Base-by-base conservation (phyloP, 805 yeast genomes). In the Tetrapisispora namnaoensis region DNA sequence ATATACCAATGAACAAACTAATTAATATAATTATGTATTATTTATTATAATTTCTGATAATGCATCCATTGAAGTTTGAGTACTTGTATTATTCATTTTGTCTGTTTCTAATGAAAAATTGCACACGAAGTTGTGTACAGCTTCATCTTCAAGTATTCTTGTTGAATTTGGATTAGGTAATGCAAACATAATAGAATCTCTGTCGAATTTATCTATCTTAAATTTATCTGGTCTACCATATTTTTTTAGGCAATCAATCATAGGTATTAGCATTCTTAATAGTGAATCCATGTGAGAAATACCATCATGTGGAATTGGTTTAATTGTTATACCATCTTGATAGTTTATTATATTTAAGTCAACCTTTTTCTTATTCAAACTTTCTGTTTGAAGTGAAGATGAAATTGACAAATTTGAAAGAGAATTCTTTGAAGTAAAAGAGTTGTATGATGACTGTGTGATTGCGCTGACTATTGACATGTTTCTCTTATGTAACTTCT, bases 211-310 rank as follows among this genome's bases (percentile, higher is more conserved):
- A 48, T 75, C 73, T 30, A 82, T 74, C 45, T 69, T 69, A 58
- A 84, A 76, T 51, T 71, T 78, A 27, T 68, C 66, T 4, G 93
- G 91, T 51, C 91, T 72, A n/a, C 93, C 93, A 60, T 84, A 85
- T 45, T 83, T 65, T 56, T 74, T 75, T 62, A 81, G 78, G 5
- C 81, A 70, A 60, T 84, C 86, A 65, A 80, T 74, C 46, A 83
- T 70, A 44, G 87, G 90, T 39, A 85, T 72, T 49, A 80, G 70
- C 55, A 78, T 70, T 52, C 89, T 69, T 44, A 84, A 74, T 80
- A 84, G 75, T 24, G 84, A 79, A 60, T 85, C 91, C 38, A 78
- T 70, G 27, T 79, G 79, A 44, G 73, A 68, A 18, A 85, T 86
- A 35, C 86, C 86, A 2, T 80, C 78, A 63, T 85, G 93, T 5